Base-by-base conservation (phyloP, 345 rosid genomes). In the Arabis alpina region DNA sequence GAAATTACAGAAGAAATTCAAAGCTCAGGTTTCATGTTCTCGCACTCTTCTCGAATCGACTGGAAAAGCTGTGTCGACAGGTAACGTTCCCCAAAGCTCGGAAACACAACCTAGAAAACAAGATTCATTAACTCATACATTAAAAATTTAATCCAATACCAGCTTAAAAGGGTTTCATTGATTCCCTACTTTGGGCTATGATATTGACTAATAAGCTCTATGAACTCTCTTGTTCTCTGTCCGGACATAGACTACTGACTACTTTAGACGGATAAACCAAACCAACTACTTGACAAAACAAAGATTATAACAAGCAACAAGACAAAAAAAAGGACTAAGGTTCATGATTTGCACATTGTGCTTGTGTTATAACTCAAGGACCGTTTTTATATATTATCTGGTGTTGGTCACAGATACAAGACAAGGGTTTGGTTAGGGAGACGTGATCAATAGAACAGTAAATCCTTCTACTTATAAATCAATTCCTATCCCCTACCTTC, bases 61-160 rank as follows among this genome's bases (percentile, higher is more conserved):
- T 88, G 91, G 87, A 94, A 94, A 69, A 91, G 99, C 64, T 77
- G 80, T 0, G 97, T 70, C 2, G 99, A 91, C 30, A 91, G 90
- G 48, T 94, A 91, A 51, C 97, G 86, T 68, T 94, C 99, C 23
- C 99, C 96, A 3, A 94, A 89, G 86, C 99, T 94, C 2, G 99
- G 99, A 67, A 94, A 89, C 58, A 91, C 96, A 73, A 89, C 97
- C 99, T 91, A 83, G 4, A 69, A 69, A 63, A 16, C 56, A 54
- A 70, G 0, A 70, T 55, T 70, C 55, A 70, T 55, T 16, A 61
- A 55, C 59, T 23, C 59, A 45, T 52, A 54, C 0, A 19, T 19
- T 19, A 19, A 19, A 19, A 19, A 19, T 19, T 19, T 19, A 19
- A 19, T 19, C 23, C 23, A 19, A 19, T 19, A 19, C 23, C 23